Base-by-base conservation (phyloP, 108 stramenopile genomes). In the Parmales sp. region DNA sequence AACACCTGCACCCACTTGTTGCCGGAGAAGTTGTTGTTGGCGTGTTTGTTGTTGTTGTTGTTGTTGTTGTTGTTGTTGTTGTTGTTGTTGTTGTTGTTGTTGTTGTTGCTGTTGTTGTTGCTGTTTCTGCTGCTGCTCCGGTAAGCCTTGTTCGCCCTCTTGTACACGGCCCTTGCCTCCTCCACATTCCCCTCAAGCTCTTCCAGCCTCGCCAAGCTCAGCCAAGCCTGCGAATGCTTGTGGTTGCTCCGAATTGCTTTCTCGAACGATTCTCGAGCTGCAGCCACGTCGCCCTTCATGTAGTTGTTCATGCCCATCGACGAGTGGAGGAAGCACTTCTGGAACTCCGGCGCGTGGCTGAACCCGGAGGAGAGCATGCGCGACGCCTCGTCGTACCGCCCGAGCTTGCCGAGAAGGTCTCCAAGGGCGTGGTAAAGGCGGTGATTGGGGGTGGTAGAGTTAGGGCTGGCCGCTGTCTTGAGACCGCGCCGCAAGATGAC, bases 341-440 rank as follows among this genome's bases (percentile, higher is more conserved):
- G 77, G 83, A 69, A 85, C 65, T 37, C 66, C 7, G 50, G 50
- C 6, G 20, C n/a, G 37, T n/a, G 84, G 76, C 0, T 75, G 80
- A 46, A 75, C 64, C 49, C 45, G 80, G 64, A 66, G 88, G 49
- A 1, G 81, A 81, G 88, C n/a, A 80, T 80, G 11, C 76, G 70
- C 34, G 82, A 83, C 9, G 89, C 87, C 71, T 83, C 68, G 51
- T 83, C 78, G 8, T 83, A 50, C 77, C 83, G 68, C 38, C 85
- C 81, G n/a, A 87, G 87, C 45, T 85, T 86, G 11, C 86, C 74
- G 66, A 86, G 88, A 1, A 90, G 37, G 74, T 86, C 87, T 16
- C 89, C 89, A 26, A 86, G 67, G 1, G 89, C 89, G 71, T 90
- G 89, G 73, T 85, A 79, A 49, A 90, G 51, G 66, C 87, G 78